Evolutionary conservation across 2,329 filamentous ascomycete species (phyloP).

Genomic region (Aureobasidium sp.): DNA sequence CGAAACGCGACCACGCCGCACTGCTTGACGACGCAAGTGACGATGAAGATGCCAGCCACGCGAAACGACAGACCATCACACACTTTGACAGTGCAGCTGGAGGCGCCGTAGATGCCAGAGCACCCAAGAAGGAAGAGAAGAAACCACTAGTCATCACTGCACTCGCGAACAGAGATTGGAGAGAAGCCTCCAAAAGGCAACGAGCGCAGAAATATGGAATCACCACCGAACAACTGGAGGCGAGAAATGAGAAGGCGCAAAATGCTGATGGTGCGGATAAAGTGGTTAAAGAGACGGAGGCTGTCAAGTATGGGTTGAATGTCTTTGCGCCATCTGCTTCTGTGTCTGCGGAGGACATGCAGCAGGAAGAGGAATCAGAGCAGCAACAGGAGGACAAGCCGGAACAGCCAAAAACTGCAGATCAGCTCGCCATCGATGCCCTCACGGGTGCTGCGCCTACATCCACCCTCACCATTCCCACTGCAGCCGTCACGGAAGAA

Average conservation of each 20-base stretch:
- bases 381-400: conserved; percentile 24
- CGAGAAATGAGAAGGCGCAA: conserved; percentile 10
- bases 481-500: conserved; percentile 45
- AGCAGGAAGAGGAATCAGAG: conserved; percentile 26
- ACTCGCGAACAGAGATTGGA: conserved; percentile 57
- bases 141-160: conserved; percentile 51
- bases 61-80: conserved; percentile 41
- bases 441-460: conserved; percentile 34
- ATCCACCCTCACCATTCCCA: conserved; percentile 34
- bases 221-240: conserved; percentile 46
- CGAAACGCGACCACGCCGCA: conserved; percentile 36
- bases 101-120: conserved; percentile 40
- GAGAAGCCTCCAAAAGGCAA: conserved; percentile 41
- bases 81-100: conserved; percentile 48
- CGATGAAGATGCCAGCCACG: conserved; percentile 53
- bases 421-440: conserved; percentile 48
- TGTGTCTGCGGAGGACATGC: conserved; percentile 44
- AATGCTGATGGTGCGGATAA: conserved; percentile 19
- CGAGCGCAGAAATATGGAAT: conserved; percentile 50
- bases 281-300: conserved; percentile 23
- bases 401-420: conserved; percentile 37
- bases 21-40: conserved; percentile 33
- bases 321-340: not conserved
- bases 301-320: conserved; percentile 41
- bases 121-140: conserved; percentile 26